phyloP scores from a whole-genome alignment of 208 protist genomes.

The Sergeia podlipaevii region DNA sequence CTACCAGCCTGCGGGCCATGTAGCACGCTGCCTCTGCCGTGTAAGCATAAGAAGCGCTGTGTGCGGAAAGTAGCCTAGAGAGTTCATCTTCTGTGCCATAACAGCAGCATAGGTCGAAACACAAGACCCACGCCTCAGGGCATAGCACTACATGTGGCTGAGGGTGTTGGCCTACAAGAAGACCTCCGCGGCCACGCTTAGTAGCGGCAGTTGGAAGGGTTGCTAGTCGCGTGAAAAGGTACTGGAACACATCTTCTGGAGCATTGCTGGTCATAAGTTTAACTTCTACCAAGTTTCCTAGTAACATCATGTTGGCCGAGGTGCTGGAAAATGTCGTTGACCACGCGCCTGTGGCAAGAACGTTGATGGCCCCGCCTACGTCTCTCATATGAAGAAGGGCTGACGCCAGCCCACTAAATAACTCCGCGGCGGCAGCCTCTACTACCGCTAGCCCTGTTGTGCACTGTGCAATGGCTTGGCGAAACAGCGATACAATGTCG shows the following conservation, averaged over 20 bases:
- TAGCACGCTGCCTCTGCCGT: slow-evolving; percentile 58
- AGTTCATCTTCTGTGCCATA: slow-evolving; percentile 7
- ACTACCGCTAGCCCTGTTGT: slow-evolving; percentile 37
- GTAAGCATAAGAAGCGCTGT: slow-evolving; percentile 38
- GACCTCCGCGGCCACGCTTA: slow-evolving; percentile 16
- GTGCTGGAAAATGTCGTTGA: slow-evolving; percentile 41
- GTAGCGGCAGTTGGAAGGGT: background rate
- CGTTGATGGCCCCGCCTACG: slow-evolving; percentile 25
- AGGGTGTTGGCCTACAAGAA: slow-evolving; percentile 11
- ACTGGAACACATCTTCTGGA: slow-evolving; percentile 2
- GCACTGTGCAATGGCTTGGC: slow-evolving; percentile 68
- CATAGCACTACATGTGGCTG: slow-evolving; percentile 14
- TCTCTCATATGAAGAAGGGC: slow-evolving; percentile 29
- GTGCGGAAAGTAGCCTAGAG: slow-evolving; percentile 19
- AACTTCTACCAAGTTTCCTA: slow-evolving; percentile 63
- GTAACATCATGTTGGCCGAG: slow-evolving; percentile 50
- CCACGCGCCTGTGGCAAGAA: slow-evolving; percentile 63
- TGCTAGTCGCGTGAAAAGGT: slow-evolving; percentile 7
- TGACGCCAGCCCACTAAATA: slow-evolving; percentile 46
- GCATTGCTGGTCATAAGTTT: slow-evolving; percentile 18
- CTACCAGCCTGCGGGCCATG: slow-evolving; percentile 34
- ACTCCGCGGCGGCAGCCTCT: slow-evolving; percentile 49
- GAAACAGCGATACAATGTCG: slow-evolving; percentile 44
- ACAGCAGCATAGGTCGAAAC: slow-evolving; percentile 25
- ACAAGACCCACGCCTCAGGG: slow-evolving; percentile 38